Conservation (phyloP, 495 filamentous ascomycete species). For the Trichocladium uniseriatum region DNA sequence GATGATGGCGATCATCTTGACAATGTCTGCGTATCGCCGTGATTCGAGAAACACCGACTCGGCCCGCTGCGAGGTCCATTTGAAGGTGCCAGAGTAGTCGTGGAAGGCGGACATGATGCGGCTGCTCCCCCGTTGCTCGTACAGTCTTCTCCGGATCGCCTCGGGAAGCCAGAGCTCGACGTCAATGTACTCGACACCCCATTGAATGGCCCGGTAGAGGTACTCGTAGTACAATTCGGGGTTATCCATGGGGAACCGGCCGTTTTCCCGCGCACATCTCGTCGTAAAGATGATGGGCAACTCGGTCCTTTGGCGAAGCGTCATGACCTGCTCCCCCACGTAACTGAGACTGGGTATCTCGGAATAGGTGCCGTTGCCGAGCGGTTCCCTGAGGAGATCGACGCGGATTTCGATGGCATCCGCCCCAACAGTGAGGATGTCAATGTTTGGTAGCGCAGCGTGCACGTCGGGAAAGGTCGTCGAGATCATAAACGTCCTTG, state of each 20-base stretch:
- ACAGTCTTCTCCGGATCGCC: conserved; percentile 55
- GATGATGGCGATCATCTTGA: conserved; percentile 82
- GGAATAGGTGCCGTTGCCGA: conserved; percentile 44
- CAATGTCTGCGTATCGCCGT: conserved; percentile 66
- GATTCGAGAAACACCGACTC: conserved; percentile 59
- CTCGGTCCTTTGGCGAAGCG: conserved; percentile 70
- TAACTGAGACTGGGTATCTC: conserved; percentile 68
- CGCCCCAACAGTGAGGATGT: conserved; percentile 74
- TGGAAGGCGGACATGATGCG: conserved; percentile 81
- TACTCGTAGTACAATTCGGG: conserved; percentile 65
- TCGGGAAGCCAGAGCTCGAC: conserved; percentile 81
- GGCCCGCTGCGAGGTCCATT: conserved; percentile 64
- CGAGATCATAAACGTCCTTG: conserved; percentile 71
- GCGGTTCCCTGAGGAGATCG: conserved; percentile 69
- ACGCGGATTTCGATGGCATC: conserved; percentile 79
- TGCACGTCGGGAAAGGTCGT: conserved; percentile 80
- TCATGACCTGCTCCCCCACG: conserved; percentile 76
- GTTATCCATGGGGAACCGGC: conserved; percentile 73
- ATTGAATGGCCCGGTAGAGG: conserved; percentile 67
- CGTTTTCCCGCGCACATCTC: conserved; percentile 69
- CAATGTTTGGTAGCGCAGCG: conserved; percentile 72
- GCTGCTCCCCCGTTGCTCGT: conserved; percentile 61
- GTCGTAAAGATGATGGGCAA: conserved; percentile 82
- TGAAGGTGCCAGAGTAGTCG: conserved; percentile 74
- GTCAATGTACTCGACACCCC: conserved; percentile 82